Evolutionary conservation across 306 rosid species (phyloP).

Genomic region (Cucumis hystrix): DNA sequence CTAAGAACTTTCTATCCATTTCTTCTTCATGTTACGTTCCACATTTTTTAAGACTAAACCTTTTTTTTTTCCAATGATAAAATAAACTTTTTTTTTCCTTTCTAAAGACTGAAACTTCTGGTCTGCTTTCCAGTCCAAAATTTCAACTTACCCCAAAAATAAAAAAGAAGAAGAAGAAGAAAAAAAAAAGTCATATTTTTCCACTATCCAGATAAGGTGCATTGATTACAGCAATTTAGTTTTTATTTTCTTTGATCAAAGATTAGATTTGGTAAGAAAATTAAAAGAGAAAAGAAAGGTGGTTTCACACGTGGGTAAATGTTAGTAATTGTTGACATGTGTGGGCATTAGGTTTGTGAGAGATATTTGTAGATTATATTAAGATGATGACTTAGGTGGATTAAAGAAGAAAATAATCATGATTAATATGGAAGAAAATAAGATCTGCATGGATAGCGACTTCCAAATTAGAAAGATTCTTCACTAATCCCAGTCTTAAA

Average conservation of each 20-base stretch:
- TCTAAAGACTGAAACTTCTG: background rate
- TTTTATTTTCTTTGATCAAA: background rate
- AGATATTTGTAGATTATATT: background rate
- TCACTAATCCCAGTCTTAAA: background rate
- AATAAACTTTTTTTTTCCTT: no score
- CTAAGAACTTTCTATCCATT: background rate
- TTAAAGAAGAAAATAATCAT: background rate
- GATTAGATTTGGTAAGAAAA: background rate
- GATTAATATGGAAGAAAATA: background rate
- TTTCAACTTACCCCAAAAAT: background rate
- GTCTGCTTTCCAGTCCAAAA: background rate
- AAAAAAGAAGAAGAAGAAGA: no score
- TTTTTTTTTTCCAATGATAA: no score
- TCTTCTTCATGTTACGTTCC: background rate
- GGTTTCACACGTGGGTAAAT: constrained; percentile 5
- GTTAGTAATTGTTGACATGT: background rate
- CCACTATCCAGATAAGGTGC: background rate
- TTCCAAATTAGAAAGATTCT: background rate
- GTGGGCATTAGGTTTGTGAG: background rate
- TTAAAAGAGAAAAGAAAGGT: background rate
- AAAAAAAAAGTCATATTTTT: background rate
- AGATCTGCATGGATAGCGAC: constrained; percentile 2
- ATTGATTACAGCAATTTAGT: background rate
- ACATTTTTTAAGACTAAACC: background rate
- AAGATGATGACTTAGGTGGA: background rate